These are phyloP conservation scores for Aspergillus ochraceoroseus DNA, from an alignment of 2,329 filamentous ascomycete species.

Conservation along the genomic window DNA sequence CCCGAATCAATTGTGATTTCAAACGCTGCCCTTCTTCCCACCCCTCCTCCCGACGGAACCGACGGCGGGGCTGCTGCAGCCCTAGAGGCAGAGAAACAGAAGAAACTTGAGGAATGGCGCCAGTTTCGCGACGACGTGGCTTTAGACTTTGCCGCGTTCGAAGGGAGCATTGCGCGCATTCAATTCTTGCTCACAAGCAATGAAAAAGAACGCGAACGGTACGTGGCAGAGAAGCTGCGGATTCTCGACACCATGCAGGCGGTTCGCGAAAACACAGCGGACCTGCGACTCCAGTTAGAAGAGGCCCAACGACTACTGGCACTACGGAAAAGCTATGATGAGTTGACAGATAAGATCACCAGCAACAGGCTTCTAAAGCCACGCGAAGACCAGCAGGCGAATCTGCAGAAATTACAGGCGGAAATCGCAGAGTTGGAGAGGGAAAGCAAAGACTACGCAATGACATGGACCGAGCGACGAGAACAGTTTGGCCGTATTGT, in stretches of 20 bases:
- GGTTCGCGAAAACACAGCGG: conserved; percentile 69
- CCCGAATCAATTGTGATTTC: conserved; percentile 60
- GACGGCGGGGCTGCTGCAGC: conserved; percentile 43
- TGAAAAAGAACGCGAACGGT: conserved; percentile 73
- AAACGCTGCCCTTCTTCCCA: conserved; percentile 55
- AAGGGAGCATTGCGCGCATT: conserved; percentile 78
- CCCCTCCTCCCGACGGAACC: conserved; percentile 61
- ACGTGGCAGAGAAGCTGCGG: conserved; percentile 70
- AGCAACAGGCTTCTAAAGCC: conserved; percentile 72
- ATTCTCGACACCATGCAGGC: conserved; percentile 73
- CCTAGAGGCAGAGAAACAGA: conserved; percentile 48
- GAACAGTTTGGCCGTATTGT: conserved; percentile 86
- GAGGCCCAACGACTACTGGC: conserved; percentile 69
- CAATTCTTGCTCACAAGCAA: conserved; percentile 85
- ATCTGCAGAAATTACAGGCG: conserved; percentile 74
- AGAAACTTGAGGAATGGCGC: conserved; percentile 53
- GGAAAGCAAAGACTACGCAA: conserved; percentile 74
- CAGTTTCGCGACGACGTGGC: conserved; percentile 76
- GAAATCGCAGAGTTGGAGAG: conserved; percentile 83
- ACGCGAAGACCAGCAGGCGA: conserved; percentile 74
- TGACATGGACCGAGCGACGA: conserved; percentile 76
- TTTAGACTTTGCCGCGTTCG: conserved; percentile 83
- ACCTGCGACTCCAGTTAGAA: conserved; percentile 69
- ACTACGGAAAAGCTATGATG: conserved; percentile 80
- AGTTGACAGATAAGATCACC: conserved; percentile 80